phyloP scores from a whole-genome alignment of 306 rosid species.

The Acmispon strigosus region DNA sequence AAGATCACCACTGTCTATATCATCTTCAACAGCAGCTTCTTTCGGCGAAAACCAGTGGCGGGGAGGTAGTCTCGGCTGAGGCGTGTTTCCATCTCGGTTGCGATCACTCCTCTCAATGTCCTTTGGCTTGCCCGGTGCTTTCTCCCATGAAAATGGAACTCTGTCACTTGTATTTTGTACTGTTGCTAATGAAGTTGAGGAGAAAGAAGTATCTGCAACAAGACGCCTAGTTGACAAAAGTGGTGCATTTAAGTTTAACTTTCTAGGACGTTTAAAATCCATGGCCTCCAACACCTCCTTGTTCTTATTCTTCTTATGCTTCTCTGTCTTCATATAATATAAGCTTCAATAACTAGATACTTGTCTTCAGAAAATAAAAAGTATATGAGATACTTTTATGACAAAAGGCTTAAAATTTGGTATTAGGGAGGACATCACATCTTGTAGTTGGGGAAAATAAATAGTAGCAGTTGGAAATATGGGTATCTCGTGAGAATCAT shows the following conservation, averaged over 20 bases:
- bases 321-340: background rate
- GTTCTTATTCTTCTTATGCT: conserved; percentile 3
- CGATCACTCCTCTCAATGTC: background rate
- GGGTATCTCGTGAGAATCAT: conserved; percentile 52
- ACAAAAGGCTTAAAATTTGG: conserved; percentile 8
- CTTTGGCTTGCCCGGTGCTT: conserved; percentile 68
- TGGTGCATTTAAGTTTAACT: conserved; percentile 61
- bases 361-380: no score
- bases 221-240: conserved; percentile 62
- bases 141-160: conserved; percentile 88
- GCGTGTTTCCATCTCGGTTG: conserved; percentile 23
- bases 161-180: conserved; percentile 32
- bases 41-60: conserved; percentile 32
- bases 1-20: conserved; percentile 5
- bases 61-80: conserved; percentile 56
- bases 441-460: conserved; percentile 35
- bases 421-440: background rate
- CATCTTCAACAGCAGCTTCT: conserved; percentile 5
- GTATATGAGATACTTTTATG: conserved; percentile 7
- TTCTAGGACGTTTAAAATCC: conserved; percentile 44
- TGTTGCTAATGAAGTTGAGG: background rate
- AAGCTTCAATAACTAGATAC: background rate
- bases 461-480: conserved; percentile 40
- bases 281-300: background rate
- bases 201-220: conserved; percentile 19